phyloP scores from a whole-genome alignment of 164 flowering plant genomes.

The Cinnamomum chago region DNA sequence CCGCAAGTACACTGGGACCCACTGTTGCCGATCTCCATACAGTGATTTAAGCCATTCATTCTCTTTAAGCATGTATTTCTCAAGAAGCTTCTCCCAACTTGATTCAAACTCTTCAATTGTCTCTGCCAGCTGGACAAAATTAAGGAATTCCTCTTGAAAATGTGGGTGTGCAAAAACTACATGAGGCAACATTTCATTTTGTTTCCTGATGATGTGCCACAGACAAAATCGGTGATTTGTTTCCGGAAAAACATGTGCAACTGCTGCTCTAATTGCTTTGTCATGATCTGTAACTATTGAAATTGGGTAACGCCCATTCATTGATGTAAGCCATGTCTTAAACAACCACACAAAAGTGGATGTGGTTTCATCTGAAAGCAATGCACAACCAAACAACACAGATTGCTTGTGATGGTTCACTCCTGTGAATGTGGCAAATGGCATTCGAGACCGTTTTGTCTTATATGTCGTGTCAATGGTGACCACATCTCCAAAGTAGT shows the following conservation, averaged over 20 bases:
- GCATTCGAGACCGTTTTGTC: conserved; percentile 7
- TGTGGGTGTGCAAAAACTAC: conserved; percentile 6
- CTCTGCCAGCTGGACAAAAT: conserved; percentile 4
- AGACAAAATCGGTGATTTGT: conserved; percentile 5
- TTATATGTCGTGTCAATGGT: conserved; percentile 8
- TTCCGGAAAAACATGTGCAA: conserved; percentile 11
- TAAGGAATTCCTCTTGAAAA: conserved; percentile 9
- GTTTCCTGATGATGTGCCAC: conserved; percentile 5
- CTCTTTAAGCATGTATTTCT: conserved; percentile 7
- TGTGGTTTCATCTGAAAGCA: conserved; percentile 9
- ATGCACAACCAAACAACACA: conserved; percentile 13
- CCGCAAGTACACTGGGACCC: conserved; percentile 10
- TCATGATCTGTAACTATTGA: conserved; percentile 15
- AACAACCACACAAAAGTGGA: conserved; percentile 15
- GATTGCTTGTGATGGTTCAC: conserved; percentile 10
- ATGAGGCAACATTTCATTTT: conserved; percentile 1
- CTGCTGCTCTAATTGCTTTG: conserved; percentile 8
- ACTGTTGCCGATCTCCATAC: neutral
- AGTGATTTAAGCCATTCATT: conserved; percentile 10
- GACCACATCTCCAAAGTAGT: conserved; percentile 12
- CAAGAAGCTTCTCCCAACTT: conserved; percentile 8
- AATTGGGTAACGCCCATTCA: conserved; percentile 13
- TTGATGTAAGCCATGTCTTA: conserved; percentile 11
- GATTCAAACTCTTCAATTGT: conserved; percentile 10
- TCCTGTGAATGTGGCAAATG: conserved; percentile 9